Evolutionary conservation across 441 rosid species (phyloP).

Genomic region (Eutrema salsugineum): DNA sequence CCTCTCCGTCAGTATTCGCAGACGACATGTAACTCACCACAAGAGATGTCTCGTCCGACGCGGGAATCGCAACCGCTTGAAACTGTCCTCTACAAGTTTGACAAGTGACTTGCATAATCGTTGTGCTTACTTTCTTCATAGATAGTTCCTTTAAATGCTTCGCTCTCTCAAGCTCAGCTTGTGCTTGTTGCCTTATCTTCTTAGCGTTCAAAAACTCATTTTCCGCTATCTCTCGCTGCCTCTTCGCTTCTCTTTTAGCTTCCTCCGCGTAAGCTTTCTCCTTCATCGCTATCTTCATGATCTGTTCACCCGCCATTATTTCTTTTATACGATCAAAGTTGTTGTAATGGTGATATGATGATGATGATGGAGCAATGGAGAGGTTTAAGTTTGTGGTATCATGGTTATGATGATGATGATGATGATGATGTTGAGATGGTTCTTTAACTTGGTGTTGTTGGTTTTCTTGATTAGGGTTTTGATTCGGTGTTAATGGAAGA

Average conservation of each 20-base stretch:
- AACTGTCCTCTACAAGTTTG: conserved; percentile 79
- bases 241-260: conserved; percentile 69
- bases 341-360: conserved; percentile 33
- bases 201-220: conserved; percentile 74
- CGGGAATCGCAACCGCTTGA: conserved; percentile 36
- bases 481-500: conserved; percentile 45
- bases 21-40: conserved; percentile 91
- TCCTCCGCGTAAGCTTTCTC: conserved; percentile 85
- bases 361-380: conserved; percentile 33
- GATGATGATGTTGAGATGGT: conserved; percentile 12
- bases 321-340: conserved; percentile 44
- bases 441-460: conserved; percentile 9
- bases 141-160: conserved; percentile 68
- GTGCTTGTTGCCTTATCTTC: conserved; percentile 86
- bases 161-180: conserved; percentile 80
- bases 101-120: conserved; percentile 85
- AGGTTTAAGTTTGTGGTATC: conserved; percentile 34
- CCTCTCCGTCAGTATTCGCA: conserved; percentile 72
- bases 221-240: conserved; percentile 87
- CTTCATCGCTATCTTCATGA: conserved; percentile 61
- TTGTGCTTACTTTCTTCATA: conserved; percentile 59
- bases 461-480: conserved; percentile 26
- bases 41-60: conserved; percentile 71
- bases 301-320: conserved; percentile 41
- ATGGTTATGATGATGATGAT: neutral